Base-by-base conservation (phyloP, 2,329 filamentous ascomycete genomes). In the Diaporthe ampelina region DNA sequence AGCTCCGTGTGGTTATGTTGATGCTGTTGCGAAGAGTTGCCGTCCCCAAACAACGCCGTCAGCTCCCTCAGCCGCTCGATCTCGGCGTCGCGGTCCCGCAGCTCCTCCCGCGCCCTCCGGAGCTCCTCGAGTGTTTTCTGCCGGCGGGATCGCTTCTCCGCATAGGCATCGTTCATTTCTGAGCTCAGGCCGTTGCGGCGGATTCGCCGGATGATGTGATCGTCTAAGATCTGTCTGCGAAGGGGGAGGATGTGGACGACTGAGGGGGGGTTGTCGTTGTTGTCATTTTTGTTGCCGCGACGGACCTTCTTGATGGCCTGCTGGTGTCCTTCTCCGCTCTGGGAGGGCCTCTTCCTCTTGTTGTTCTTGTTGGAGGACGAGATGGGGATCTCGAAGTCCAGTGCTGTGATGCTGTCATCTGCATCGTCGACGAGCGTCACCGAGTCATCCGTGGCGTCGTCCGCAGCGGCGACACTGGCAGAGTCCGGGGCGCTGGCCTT, bases 101-200 rank as follows among this genome's bases (percentile, higher is more conserved):
- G 80, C 70, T 90, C 86, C 0, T 80, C 79, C 43, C 81, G 85
- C 11, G 92, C 84, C 10, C 82, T 82, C 13, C 85, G 81, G 2
- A 92, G 81, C 79, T 92, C 88, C 0, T 81, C 82, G 57, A 82
- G 83, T 7, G 85, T 81, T 45, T 84, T 80, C 61, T 80, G 81
- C 0, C 82, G 81, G 43, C 83, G 81, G 24, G 81, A 82, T 59
- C 82, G 84, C 79, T 87, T 88, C 73, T 88, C 87, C 6, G 81
- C 81, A 10, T 86, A 82, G 59, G 90, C 86, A 10, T 80, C 80
- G 79, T 91, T 89, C 82, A 91, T 87, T 81, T 91, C 88, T 75
- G 90, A 89, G 77, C 89, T 90, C 3, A 91, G 79, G 4, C 88
- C 86, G 76, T 88, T 89, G 70, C 90, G 87, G 10, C 88, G 85